Base-by-base conservation (phyloP, 2,329 filamentous ascomycete species). In the Nemania sp. region DNA sequence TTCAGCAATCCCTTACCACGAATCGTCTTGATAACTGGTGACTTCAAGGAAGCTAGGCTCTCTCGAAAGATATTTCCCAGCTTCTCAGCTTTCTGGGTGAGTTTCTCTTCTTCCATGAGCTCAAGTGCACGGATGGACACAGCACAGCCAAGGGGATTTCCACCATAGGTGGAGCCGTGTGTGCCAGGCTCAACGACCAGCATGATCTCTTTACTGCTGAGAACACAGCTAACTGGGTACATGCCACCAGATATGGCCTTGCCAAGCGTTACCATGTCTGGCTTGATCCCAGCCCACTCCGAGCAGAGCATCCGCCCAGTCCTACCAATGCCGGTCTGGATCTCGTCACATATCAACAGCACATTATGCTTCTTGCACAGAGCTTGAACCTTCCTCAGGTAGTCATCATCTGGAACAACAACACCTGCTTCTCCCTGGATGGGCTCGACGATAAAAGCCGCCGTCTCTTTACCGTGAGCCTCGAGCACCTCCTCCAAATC, bases 181-280 rank as follows among this genome's bases (percentile, higher is more conserved):
- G 95, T 98, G 62, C 95, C 95, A 25, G 95, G 91, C 82, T 99
- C 95, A 65, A 99, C 83, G 10, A 94, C 95, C 67, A 97, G 85
- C 93, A 99, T 97, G 65, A 98, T 83, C 59, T 97, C 93, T 78
- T 90, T 92, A 71, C 88, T 88, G 64, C 90, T 89, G 54, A 99
- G 83, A 50, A 99, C 93, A 71, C 89, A 92, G 63, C 92, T 97
- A 59, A 99, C 95, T n/a, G 95, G 95, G 79, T 99, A 99, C 90
- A 98, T 95, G 76, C 95, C 95, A 65, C 95, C 95, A 35, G 92
- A 97, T 75, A 99, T 97, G 69, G 95, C 95, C 81, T 99, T 99
- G 73, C 95, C 95, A 35, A 99, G 87, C 49, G 96, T 89, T 21
- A 99, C 90, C 72, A 99, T 84, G 75, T 99, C 95, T 40, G 94